Percentiles rank a stretch among this genome's conserved stretches.
phyloP scores from a whole-genome alignment of 768 basidiomycete genomes.

The Tulasnella sp. region DNA sequence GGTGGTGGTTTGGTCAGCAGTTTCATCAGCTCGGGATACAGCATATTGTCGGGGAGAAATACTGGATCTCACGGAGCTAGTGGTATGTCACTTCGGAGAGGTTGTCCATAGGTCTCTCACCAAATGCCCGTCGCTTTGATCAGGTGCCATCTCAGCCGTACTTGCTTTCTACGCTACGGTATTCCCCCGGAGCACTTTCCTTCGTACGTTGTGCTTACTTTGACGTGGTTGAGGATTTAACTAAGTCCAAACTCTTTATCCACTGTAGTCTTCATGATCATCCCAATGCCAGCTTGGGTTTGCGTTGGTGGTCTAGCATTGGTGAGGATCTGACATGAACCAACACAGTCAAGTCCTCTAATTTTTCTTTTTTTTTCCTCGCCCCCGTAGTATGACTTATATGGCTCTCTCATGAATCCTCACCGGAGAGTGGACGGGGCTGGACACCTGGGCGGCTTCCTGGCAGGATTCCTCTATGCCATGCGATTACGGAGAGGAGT shows the following conservation, averaged over 20 bases:
- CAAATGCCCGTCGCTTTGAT: background rate
- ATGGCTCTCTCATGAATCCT: slow-evolving; percentile 13
- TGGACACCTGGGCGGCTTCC: slow-evolving; percentile 26
- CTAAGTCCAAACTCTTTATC: background rate
- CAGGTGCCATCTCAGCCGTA: slow-evolving; percentile 20
- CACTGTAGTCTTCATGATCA: slow-evolving; percentile 17
- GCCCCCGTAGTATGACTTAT: slow-evolving; percentile 9
- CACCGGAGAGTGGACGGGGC: slow-evolving; percentile 21
- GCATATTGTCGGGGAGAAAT: background rate
- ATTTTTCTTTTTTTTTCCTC: background rate
- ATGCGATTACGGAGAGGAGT: slow-evolving; percentile 14
- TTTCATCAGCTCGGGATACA: slow-evolving; percentile 23
- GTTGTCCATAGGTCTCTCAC: background rate
- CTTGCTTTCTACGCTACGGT: slow-evolving; percentile 17
- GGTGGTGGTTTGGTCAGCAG: slow-evolving; percentile 25
- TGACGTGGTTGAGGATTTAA: background rate
- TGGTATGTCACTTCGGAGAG: slow-evolving; percentile 17
- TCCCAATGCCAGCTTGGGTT: slow-evolving; percentile 29
- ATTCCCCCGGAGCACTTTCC: slow-evolving; percentile 13
- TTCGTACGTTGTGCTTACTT: background rate
- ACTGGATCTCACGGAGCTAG: slow-evolving; percentile 25
- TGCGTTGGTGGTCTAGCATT: slow-evolving; percentile 22
- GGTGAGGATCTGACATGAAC: background rate
- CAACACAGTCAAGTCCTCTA: background rate
- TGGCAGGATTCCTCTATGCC: slow-evolving; percentile 25